Base-by-base conservation (phyloP, 495 filamentous ascomycete species). In the Staphylotrichum longicolle region DNA sequence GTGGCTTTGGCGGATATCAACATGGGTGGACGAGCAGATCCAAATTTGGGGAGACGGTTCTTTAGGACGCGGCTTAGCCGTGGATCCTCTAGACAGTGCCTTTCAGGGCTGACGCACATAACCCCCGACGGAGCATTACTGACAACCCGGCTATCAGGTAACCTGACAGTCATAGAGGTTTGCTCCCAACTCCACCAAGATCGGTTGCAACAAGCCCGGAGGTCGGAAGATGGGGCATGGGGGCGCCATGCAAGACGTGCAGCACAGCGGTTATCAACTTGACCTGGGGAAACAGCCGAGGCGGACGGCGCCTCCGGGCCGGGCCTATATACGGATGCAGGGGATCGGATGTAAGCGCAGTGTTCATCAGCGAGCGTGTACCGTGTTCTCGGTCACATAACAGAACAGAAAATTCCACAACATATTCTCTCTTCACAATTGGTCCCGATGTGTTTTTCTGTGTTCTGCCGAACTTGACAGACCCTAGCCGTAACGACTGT, bases 351-450 rank as follows among this genome's bases (percentile, higher is more conserved):
- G 7, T 5, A 44, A 5, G 8, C 8, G 4, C 41, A 44, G 41
- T 40, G 50, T 37, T 53, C 34, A 27, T 40, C 12, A 39, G 15
- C 8, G 20, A 30, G 37, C 52, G 52, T 41, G 52, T 54, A 14
- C 20, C 35, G 39, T 30, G 20, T 27, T 41, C 10, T 7, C 27
- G 2, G 20, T 7, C 37, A 33, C 52, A 42, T 12, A 39, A 54
- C 51, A 54, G 37, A 54, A 41, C 35, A 27, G 20, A 54, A 54
- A 54, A 54, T 30, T 41, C 42, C 52, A 41, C 5, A 3, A 54
- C 12, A 32, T 42, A 33, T 42, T 42, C 12, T 33, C 52, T 32
- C 49, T 37, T 27, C 20, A 27, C 20, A 27, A 27, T 27, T 27
- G 20, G 20, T 1, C 20, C 20, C 20, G 20, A 27, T 27, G 20